A percentile compares a stretch with the other conserved stretches of the same genome.
Evolutionary conservation across 768 basidiomycete genomes (phyloP).

Genomic region (Leccinum uliginosum): DNA sequence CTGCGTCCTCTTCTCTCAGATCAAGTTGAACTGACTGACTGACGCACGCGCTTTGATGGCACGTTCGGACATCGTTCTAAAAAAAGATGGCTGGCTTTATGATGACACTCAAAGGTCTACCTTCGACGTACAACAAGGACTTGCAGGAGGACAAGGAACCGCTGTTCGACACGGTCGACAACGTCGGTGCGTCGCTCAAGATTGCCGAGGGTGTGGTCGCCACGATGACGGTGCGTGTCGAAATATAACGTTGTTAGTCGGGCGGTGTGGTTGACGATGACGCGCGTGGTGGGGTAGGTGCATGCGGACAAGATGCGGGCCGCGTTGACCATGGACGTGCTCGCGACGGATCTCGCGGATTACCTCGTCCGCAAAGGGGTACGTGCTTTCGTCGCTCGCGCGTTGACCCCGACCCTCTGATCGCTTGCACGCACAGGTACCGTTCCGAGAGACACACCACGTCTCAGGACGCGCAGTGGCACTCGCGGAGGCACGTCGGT

Average conservation of each 20-base stretch:
- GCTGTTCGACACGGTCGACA: constrained; percentile 90
- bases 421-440: constrained; percentile 52
- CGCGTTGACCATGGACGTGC: constrained; percentile 94
- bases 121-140: constrained; percentile 99
- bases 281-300: constrained; percentile 47
- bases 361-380: constrained; percentile 99
- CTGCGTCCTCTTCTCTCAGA: background rate
- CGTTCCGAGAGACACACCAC: constrained; percentile 98
- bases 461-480: constrained; percentile 96
- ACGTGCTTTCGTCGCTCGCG: constrained; percentile 30
- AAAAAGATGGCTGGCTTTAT: constrained; percentile 93
- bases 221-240: constrained; percentile 53
- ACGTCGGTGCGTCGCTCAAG: constrained; percentile 78
- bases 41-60: background rate
- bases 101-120: constrained; percentile 95
- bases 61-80: background rate
- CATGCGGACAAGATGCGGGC: constrained; percentile 85
- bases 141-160: constrained; percentile 99
- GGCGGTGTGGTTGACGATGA: background rate
- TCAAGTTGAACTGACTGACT: background rate
- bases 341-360: constrained; percentile 98
- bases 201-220: constrained; percentile 95
- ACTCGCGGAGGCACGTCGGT: constrained; percentile 77
- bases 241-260: background rate
- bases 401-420: no score